Base-by-base conservation (phyloP, 2,329 filamentous ascomycete species). In the Aureobasidium sp. region DNA sequence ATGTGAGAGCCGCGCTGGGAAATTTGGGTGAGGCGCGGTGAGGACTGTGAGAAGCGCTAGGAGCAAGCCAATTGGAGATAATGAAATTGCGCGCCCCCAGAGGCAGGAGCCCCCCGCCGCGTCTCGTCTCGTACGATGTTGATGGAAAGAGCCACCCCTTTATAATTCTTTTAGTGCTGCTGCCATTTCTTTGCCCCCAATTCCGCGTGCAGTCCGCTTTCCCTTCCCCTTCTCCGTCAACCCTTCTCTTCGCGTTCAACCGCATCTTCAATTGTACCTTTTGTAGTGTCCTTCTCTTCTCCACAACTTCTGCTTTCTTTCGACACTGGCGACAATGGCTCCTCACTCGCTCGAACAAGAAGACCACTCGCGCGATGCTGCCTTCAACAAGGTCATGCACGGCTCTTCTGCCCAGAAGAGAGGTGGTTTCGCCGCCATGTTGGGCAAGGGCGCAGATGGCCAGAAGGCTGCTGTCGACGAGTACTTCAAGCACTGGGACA, bases 401-500 rank as follows among this genome's bases (percentile, higher is more conserved):
- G 57, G 81, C 85, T 61, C 85, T 85, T 70, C 93, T 84, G 75
- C 84, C 85, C 66, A 83, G 84, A 64, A 95, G 95, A 67, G 88
- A 92, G 69, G 86, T 86, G 62, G 82, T 88, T 83, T 96, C 68
- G 78, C 84, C 67, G 89, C 93, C 69, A 92, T 96, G 85, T 79
- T 95, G 70, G 80, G 81, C 73, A 99, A 99, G 79, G 87, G 94
- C 74, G 78, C 81, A 70, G 78, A 79, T 31, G 90, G 90, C 8
- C 89, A 95, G 71, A 84, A 90, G 73, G 86, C 87, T 57, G 90
- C 90, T 49, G 83, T 92, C 29, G 89, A 94, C 71, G 89, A 95
- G 74, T 96, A 96, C 78, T 95, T 95, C 80, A 95, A 95, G 81
- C 91, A 95, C 74, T 96, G 89, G 89, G 90, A 96, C 75, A 88